These are phyloP conservation scores for Voacanga thouarsii DNA, from an alignment of 257 asterid genomes.

Conservation along the genomic window DNA sequence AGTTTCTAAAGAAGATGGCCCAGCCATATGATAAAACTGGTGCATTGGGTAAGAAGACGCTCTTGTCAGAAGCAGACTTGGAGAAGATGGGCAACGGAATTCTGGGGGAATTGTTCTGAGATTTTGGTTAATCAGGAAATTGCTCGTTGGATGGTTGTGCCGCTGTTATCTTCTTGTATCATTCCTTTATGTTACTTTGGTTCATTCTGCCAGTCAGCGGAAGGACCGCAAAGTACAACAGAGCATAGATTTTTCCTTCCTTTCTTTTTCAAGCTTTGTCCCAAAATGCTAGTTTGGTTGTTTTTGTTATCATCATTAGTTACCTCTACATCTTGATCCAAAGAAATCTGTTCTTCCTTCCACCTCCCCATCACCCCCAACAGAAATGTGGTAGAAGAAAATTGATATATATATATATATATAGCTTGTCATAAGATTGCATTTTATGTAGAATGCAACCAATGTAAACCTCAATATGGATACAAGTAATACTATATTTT, in stretches of 20 bases:
- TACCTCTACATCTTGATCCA: not conserved
- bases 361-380: too few species aligned
- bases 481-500: too few species aligned
- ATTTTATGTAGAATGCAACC: too few species aligned
- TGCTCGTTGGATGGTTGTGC: not conserved
- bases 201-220: not conserved
- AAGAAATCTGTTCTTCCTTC: not conserved
- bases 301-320: not conserved
- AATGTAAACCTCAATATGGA: too few species aligned
- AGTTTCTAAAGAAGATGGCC: slow-evolving; percentile 96
- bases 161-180: not conserved
- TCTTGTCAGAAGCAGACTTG: slow-evolving; percentile 80
- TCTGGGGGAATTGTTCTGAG: slow-evolving; percentile 39
- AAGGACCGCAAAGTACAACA: not conserved
- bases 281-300: not conserved
- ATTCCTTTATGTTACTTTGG: not conserved
- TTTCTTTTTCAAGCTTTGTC: not conserved
- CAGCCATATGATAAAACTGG: slow-evolving; percentile 95
- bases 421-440: too few species aligned
- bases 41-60: slow-evolving; percentile 76
- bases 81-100: slow-evolving; percentile 65
- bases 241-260: not conserved
- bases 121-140: not conserved
- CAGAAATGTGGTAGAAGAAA: too few species aligned
- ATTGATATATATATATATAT: too few species aligned